These are phyloP conservation scores for Solanum boliviense DNA, from an alignment of 257 asterid genomes.

Conservation along the genomic window DNA sequence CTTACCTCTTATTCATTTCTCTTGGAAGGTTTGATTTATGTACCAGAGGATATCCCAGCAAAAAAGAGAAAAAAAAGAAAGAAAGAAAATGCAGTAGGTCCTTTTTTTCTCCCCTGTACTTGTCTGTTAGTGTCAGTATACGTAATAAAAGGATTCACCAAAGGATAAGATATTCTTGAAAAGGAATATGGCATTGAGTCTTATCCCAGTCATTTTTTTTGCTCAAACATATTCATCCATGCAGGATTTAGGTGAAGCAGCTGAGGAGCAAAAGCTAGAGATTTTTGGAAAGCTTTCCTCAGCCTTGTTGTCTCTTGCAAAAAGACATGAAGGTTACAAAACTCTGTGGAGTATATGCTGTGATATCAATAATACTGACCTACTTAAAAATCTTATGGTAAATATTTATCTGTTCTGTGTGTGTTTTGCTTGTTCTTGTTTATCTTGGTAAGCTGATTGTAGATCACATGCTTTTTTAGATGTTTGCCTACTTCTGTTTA, in stretches of 20 bases:
- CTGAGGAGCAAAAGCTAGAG: constrained; percentile 39
- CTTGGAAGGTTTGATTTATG: background rate
- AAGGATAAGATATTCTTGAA: background rate
- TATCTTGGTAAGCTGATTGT: background rate
- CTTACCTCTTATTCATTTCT: background rate
- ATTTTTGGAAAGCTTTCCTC: constrained; percentile 48
- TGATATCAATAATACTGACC: constrained; percentile 63
- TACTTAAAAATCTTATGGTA: constrained; percentile 84
- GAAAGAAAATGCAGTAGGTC: background rate
- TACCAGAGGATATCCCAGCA: background rate
- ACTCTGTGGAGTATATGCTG: constrained; percentile 80
- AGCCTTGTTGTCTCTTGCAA: constrained; percentile 58
- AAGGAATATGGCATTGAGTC: background rate
- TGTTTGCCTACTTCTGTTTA: background rate
- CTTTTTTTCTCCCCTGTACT: background rate
- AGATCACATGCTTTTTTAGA: background rate
- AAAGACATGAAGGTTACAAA: constrained; percentile 76
- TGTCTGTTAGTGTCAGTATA: background rate
- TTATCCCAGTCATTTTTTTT: background rate
- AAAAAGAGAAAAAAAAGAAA: background rate
- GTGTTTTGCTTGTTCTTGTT: background rate
- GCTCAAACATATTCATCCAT: constrained; percentile 5
- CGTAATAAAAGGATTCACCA: background rate
- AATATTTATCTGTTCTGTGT: background rate
- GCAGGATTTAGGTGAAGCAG: constrained; percentile 47